Conservation (phyloP, 805 yeast genomes). For the Barnettozyma pratensis region DNA sequence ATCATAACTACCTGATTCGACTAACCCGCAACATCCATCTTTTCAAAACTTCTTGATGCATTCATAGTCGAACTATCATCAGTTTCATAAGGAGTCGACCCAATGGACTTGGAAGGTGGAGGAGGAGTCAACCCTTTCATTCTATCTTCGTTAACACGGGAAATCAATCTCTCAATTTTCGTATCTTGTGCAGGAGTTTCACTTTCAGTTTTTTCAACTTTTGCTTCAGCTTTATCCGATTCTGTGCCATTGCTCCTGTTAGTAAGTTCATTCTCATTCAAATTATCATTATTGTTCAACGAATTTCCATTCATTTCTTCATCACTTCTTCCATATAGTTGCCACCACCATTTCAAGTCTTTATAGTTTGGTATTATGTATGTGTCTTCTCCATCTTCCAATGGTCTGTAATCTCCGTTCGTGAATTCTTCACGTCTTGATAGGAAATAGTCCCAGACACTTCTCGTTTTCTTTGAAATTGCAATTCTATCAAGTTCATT, state of each 20-base stretch:
- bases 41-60: constrained; percentile 4
- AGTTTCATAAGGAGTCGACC: constrained; percentile 3
- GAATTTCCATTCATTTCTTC: constrained; percentile 49
- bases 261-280: constrained; percentile 2
- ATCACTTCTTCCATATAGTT: constrained; percentile 70
- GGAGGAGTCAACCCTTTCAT: constrained; percentile 18
- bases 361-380: constrained; percentile 55
- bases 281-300: neutral
- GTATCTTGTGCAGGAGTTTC: neutral
- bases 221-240: neutral
- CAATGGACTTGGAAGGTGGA: constrained; percentile 6
- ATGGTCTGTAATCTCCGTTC: constrained; percentile 38
- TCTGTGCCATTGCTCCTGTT: constrained; percentile 1
- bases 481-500: constrained; percentile 57
- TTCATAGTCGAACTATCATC: neutral
- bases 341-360: constrained; percentile 84
- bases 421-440: constrained; percentile 69
- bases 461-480: constrained; percentile 52
- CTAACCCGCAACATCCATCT: constrained; percentile 12
- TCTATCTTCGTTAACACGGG: neutral
- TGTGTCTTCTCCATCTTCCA: constrained; percentile 21
- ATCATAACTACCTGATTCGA: no score
- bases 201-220: neutral
- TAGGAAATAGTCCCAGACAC: constrained; percentile 92
- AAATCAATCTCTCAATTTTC: neutral